These are phyloP conservation scores for Cryphonectria parasitica DNA, from an alignment of 2,329 filamentous ascomycete species.

Conservation along the genomic window DNA sequence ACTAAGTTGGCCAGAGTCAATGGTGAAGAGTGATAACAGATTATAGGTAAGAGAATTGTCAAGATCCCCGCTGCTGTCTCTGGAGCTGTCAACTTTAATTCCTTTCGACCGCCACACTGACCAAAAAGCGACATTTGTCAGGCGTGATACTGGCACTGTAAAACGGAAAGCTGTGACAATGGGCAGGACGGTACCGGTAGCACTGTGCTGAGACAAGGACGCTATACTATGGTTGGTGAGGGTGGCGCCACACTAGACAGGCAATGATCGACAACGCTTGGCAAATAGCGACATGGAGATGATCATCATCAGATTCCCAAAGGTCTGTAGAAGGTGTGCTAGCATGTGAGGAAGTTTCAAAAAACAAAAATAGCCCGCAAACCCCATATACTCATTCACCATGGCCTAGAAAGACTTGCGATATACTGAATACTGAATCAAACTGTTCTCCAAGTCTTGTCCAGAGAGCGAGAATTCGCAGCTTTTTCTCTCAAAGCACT, in stretches of 20 bases:
- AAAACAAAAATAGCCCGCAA: not conserved
- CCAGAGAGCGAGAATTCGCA: not conserved
- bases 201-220: not conserved
- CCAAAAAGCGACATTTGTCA: too few species aligned
- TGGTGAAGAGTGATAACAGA: too few species aligned
- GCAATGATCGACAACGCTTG: constrained; percentile 8
- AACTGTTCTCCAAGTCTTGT: not conserved
- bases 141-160: not conserved
- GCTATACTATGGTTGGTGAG: not conserved
- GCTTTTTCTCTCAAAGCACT: not conserved
- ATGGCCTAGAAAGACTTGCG: too few species aligned
- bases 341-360: not conserved
- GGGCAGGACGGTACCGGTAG: not conserved
- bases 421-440: too few species aligned
- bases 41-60: too few species aligned
- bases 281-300: constrained; percentile 9
- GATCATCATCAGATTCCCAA: not conserved
- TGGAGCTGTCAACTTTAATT: not conserved
- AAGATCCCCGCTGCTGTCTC: not conserved
- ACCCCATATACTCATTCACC: not conserved
- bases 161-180: not conserved
- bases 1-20: not conserved
- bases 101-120: not conserved
- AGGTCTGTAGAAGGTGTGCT: not conserved
- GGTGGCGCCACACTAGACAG: not conserved